Evolutionary conservation across 1,139 yeast genomes (phyloP), one percentile per base, ranked within the genome.

Genomic region (Yamadazyma trypodendri): DNA sequence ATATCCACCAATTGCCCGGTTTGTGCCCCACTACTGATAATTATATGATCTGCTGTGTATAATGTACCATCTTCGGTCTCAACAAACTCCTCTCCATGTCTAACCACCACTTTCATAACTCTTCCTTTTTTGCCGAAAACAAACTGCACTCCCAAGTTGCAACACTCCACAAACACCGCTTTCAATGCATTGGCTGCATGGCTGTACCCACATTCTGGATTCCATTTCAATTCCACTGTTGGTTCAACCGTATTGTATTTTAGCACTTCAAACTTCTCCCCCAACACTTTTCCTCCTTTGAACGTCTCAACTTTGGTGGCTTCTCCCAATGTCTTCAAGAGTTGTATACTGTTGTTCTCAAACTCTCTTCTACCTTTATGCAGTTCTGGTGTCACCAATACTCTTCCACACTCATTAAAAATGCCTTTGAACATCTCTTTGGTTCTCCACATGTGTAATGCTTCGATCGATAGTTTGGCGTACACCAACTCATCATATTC

Each of bases 401-500:
- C 40, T 37, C 58, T 55, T 2, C 76, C 76, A 48, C 68, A 61
- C 41, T 65, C 64, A 25, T 52, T 55, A 40, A 60, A 69, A 2
- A 52, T 44, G 1, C 53, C 57, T 28, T 54, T 50, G 32, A 51
- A 67, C n/a, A 60, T 35, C 0, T 64, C 61, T 35, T 67, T 62
- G 2, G 42, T 36, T 38, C 64, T 54, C 77, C 77, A 72, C 23
- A 41, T 25, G 6, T 57, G 40, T 36, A 68, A 41, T 2, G 76
- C 73, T 44, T 72, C 77, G 8, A 68, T 49, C 0, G 77, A 56
- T 41, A 72, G 37, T 37, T 55, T 55, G 3, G 72, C 54, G 43
- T 70, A 68, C 22, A 60, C 46, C 4, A 46, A 38, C 39, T 67
- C 68, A 15, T 58, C 50, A 41, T 70, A 71, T 41, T 69, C 75